Evolutionary conservation across 306 rosid species (phyloP), one percentile per base, ranked within the genome.

Genomic region (Lathyrus aphaca): DNA sequence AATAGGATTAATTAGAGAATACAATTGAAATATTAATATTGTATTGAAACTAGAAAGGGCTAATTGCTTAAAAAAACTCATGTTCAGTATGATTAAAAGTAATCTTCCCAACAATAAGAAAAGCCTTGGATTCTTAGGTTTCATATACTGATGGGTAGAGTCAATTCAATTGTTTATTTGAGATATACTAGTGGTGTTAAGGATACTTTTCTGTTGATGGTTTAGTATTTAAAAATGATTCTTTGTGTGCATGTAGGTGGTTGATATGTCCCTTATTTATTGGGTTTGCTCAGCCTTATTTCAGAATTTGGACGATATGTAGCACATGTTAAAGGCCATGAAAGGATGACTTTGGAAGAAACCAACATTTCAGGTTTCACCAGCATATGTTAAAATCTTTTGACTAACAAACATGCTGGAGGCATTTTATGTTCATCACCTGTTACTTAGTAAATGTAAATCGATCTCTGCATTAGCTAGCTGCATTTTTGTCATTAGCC

Each of bases 251-350:
- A 27, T 18, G 65, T 61, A 27, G 58, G 48, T 64, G 40, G 44
- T 71, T 60, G 32, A 51, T 61, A 46, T 44, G 73, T 39, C 23
- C 61, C 49, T 17, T 74, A n/a, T 30, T 44, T 60, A 38, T 27
- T 40, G 59, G 49, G 60, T 71, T 72, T 74, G 63, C 46, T 65
- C 77, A 63, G 77, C 53, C 38, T 17, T 30, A 42, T 76, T 62
- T 78, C 83, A 73, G 79, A 77, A 72, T 25, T 54, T 46, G 73
- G 74, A 75, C 80, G 67, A 68, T 55, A 9, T 59, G 27, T 67
- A 71, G 72, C 73, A 51, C 68, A 71, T 43, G 59, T 38, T 15
- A 38, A 48, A 42, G 42, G 58, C 54, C 61, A 75, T 75, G 80
- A 13, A 68, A 38, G 30, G 39, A 39, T 44, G 67, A 59, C 29